Percentiles rank a stretch among this genome's conserved stretches.
phyloP scores from a whole-genome alignment of 2,329 filamentous ascomycete species.

The Coniochaeta hoffmannii region DNA sequence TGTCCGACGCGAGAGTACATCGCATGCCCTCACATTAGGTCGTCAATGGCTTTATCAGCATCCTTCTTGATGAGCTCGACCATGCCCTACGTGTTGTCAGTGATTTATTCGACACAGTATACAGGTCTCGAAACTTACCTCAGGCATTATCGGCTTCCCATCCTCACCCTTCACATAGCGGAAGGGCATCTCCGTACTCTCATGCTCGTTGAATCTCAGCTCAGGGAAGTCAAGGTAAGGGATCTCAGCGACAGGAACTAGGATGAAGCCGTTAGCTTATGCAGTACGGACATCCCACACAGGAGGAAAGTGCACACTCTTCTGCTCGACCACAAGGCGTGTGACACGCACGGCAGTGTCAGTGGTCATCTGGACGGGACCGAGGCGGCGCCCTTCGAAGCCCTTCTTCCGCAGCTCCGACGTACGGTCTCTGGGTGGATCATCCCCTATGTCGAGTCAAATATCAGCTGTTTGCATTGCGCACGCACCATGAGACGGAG shows the following conservation, averaged over 20 bases:
- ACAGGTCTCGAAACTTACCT: conserved; percentile 46
- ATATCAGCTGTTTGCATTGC: conserved; percentile 2
- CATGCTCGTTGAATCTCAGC: conserved; percentile 80
- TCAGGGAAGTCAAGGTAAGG: conserved; percentile 84
- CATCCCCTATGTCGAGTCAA: conserved; percentile 62
- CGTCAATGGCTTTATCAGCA: conserved; percentile 83
- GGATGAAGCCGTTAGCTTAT: not conserved
- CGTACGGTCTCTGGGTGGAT: conserved; percentile 89
- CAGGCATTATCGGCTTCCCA: conserved; percentile 82
- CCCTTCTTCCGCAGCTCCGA: conserved; percentile 94
- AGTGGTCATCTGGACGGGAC: conserved; percentile 95
- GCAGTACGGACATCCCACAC: not conserved
- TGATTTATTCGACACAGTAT: not conserved
- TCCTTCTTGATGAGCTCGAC: conserved; percentile 87
- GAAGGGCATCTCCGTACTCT: conserved; percentile 97
- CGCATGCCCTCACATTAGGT: conserved; percentile 56
- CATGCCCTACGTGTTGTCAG: conserved; percentile 63
- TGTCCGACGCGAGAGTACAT: not conserved
- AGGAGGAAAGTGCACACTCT: conserved; percentile 46
- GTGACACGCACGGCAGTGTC: conserved; percentile 95
- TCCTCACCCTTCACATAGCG: conserved; percentile 76
- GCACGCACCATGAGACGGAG: not conserved
- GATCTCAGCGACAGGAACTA: conserved; percentile 72
- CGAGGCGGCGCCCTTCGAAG: conserved; percentile 78
- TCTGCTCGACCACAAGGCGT: conserved; percentile 77